Conservation (phyloP, 73 alveolate species). For the Uronychia setigera region DNA sequence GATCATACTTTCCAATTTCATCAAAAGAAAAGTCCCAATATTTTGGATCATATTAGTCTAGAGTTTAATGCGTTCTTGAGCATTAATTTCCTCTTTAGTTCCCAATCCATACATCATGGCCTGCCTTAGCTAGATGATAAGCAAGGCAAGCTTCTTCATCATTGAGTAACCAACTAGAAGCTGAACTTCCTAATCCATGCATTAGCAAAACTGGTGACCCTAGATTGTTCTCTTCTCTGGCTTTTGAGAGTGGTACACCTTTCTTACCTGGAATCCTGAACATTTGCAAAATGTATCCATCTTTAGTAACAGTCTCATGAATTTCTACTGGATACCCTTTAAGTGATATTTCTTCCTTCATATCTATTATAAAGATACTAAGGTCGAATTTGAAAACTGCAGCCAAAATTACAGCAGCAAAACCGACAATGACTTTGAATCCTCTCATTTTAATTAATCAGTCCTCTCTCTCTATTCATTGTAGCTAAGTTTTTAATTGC, state of each 20-base stretch:
- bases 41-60: no score
- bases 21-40: no score
- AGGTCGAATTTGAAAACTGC: no score
- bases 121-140: constrained; percentile 59
- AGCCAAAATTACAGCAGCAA: no score
- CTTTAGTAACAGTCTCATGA: constrained; percentile 88
- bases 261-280: constrained; percentile 81
- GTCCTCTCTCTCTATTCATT: no score
- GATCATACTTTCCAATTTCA: no score
- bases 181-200: constrained; percentile 80
- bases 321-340: neutral
- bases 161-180: constrained; percentile 73
- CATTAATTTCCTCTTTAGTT: constrained; percentile 83
- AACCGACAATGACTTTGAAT: no score
- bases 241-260: constrained; percentile 32
- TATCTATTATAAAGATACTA: neutral
- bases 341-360: neutral
- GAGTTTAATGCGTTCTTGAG: constrained; percentile 60
- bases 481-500: no score
- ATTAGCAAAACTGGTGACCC: constrained; percentile 67
- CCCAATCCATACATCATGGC: constrained; percentile 79
- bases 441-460: no score
- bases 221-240: neutral
- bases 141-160: constrained; percentile 48
- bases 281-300: constrained; percentile 87